Evolutionary conservation across 106 monocot species (phyloP).

Genomic region (Apostasia ramifera): DNA sequence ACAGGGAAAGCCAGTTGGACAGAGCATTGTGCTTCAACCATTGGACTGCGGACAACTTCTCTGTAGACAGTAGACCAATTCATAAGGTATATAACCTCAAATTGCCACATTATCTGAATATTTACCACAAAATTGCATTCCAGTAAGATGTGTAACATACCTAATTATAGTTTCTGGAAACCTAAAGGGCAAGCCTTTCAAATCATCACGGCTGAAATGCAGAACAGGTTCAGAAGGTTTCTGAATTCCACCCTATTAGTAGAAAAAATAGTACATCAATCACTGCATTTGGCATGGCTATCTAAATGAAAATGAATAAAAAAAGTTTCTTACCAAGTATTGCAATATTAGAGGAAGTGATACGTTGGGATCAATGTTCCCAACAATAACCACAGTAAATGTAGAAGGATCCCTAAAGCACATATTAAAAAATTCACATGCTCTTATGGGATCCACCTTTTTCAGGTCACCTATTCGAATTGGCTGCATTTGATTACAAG

Average conservation of each 20-base stretch:
- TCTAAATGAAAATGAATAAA: neutral
- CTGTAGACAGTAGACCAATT: slow-evolving; percentile 29
- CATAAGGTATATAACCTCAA: neutral
- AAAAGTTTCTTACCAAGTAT: slow-evolving; percentile 67
- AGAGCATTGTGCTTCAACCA: slow-evolving; percentile 99
- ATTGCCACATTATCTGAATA: no score
- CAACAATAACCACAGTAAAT: slow-evolving; percentile 92
- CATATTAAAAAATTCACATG: slow-evolving; percentile 83
- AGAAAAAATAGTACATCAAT: slow-evolving; percentile 2
- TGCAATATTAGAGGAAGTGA: slow-evolving; percentile 81
- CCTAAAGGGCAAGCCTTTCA: slow-evolving; percentile 89
- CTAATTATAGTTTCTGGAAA: slow-evolving; percentile 86
- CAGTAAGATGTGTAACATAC: slow-evolving; percentile 3
- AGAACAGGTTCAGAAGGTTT: slow-evolving; percentile 47
- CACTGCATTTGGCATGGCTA: neutral
- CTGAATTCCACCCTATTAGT: slow-evolving; percentile 88
- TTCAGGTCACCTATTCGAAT: slow-evolving; percentile 80
- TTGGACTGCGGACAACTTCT: slow-evolving; percentile 89
- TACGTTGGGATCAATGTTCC: slow-evolving; percentile 65
- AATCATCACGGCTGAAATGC: slow-evolving; percentile 77
- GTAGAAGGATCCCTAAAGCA: slow-evolving; percentile 96
- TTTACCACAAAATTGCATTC: no score
- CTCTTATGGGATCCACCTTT: slow-evolving; percentile 82
- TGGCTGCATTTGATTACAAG: slow-evolving; percentile 53
- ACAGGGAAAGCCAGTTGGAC: slow-evolving; percentile 98